Conservation (phyloP, 495 filamentous ascomycete species). For the Evansstolkia leycettana region DNA sequence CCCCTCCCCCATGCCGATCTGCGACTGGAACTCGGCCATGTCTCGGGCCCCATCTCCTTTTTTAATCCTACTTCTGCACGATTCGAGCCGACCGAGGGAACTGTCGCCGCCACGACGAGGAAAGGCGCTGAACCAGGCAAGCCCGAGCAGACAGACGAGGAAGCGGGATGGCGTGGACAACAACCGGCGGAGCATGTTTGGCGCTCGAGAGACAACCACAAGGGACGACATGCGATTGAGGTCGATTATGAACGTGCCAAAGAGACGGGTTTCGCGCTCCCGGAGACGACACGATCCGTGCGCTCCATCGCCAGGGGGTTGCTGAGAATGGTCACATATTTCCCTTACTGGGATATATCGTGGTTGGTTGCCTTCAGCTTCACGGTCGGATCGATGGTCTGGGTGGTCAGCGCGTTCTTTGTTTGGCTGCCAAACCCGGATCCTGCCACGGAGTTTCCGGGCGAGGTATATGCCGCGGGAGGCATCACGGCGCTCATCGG, state of each 20-base stretch:
- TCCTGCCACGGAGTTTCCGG: slow-evolving; percentile 40
- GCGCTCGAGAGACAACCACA: slow-evolving; percentile 60
- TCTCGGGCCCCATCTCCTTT: slow-evolving; percentile 31
- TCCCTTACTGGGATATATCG: slow-evolving; percentile 57
- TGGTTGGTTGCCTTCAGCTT: slow-evolving; percentile 55
- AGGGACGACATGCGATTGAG: slow-evolving; percentile 50
- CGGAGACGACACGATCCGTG: slow-evolving; percentile 30
- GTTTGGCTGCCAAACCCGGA: slow-evolving; percentile 46
- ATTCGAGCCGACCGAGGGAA: slow-evolving; percentile 13
- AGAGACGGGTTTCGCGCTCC: slow-evolving; percentile 18
- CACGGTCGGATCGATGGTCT: slow-evolving; percentile 50
- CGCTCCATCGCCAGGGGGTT: slow-evolving; percentile 30
- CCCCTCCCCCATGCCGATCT: neutral
- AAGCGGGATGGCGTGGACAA: slow-evolving; percentile 3
- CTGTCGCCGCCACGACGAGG: neutral
- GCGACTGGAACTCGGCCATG: slow-evolving; percentile 2
- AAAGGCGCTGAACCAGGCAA: too few species aligned
- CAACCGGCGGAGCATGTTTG: slow-evolving; percentile 30
- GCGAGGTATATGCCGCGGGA: slow-evolving; percentile 38
- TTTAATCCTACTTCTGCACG: slow-evolving; percentile 37
- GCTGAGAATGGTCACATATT: slow-evolving; percentile 41
- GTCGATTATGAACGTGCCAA: slow-evolving; percentile 22
- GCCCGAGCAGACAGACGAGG: neutral
- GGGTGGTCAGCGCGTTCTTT: slow-evolving; percentile 61
- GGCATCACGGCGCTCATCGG: slow-evolving; percentile 59